Percentiles rank a stretch among this genome's conserved stretches.
phyloP scores from a whole-genome alignment of 179 eudicot species.

The Silene noctiflora region DNA sequence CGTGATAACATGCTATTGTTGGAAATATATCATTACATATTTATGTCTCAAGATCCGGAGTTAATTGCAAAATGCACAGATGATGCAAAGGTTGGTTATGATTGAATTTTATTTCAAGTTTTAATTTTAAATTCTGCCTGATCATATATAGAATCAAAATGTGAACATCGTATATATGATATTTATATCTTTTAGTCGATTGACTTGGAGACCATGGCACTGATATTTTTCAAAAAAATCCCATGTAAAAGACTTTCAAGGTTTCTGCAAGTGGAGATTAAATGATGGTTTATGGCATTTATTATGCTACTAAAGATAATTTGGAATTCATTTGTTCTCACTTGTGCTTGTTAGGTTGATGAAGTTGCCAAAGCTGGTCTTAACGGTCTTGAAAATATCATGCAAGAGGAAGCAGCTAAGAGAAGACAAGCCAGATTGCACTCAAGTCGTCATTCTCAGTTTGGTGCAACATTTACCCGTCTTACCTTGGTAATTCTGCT shows the following conservation, averaged over 20 bases:
- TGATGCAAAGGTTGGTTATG: constrained; percentile 54
- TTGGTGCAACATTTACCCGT: constrained; percentile 80
- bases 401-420: constrained; percentile 77
- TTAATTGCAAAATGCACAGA: constrained; percentile 55
- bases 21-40: constrained; percentile 66
- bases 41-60: constrained; percentile 79
- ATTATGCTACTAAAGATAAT: constrained; percentile 4
- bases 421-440: constrained; percentile 52
- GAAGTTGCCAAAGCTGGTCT: constrained; percentile 50
- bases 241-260: not conserved
- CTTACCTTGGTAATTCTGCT: constrained; percentile 60
- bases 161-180: not conserved
- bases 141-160: not conserved
- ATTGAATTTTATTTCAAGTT: not conserved
- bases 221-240: not conserved
- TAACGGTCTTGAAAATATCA: constrained; percentile 59
- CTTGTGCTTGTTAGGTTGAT: constrained; percentile 44
- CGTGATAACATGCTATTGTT: constrained; percentile 88
- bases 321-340: not conserved
- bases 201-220: not conserved
- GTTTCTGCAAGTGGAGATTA: not conserved
- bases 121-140: not conserved
- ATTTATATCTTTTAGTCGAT: not conserved
- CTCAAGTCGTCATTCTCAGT: constrained; percentile 59
- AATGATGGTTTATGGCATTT: constrained; percentile 9